Evolutionary conservation across 306 rosid species (phyloP).

Genomic region (Potentilla sterilis): DNA sequence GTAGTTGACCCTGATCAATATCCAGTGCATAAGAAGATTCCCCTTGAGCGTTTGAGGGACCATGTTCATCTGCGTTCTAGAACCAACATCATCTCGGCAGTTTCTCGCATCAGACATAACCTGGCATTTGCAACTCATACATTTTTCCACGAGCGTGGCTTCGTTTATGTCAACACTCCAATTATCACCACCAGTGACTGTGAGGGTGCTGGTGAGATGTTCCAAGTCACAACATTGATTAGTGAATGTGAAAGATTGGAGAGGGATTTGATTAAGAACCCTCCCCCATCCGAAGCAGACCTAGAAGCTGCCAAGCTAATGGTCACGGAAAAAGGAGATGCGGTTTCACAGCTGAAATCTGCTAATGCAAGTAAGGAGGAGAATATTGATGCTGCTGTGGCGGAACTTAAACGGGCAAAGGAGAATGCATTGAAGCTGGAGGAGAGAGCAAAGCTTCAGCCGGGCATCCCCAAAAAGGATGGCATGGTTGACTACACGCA

Average conservation of each 20-base stretch:
- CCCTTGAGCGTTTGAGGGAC: conserved; percentile 79
- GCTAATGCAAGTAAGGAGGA: conserved; percentile 66
- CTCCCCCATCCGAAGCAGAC: conserved; percentile 76
- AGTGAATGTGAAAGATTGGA: conserved; percentile 82
- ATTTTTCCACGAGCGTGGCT: conserved; percentile 68
- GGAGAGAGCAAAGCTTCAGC: conserved; percentile 82
- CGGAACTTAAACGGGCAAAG: conserved; percentile 67
- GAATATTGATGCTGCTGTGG: conserved; percentile 59
- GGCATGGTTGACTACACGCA: conserved; percentile 78
- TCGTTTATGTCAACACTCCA: conserved; percentile 87
- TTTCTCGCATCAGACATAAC: conserved; percentile 80
- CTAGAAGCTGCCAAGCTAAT: conserved; percentile 61
- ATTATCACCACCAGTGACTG: conserved; percentile 95
- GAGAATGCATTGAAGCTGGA: conserved; percentile 55
- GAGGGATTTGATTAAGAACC: conserved; percentile 71
- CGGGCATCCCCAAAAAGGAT: conserved; percentile 80
- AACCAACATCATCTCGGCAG: conserved; percentile 88
- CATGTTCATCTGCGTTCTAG: conserved; percentile 83
- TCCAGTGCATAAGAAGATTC: conserved; percentile 80
- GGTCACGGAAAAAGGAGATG: conserved; percentile 68
- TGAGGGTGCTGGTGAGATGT: conserved; percentile 99
- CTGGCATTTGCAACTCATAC: conserved; percentile 90
- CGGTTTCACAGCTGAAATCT: conserved; percentile 67
- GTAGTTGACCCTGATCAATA: conserved; percentile 69
- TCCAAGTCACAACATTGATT: conserved; percentile 90